Conservation (phyloP, 257 asterid genomes). For the Pogostemon cablin region DNA sequence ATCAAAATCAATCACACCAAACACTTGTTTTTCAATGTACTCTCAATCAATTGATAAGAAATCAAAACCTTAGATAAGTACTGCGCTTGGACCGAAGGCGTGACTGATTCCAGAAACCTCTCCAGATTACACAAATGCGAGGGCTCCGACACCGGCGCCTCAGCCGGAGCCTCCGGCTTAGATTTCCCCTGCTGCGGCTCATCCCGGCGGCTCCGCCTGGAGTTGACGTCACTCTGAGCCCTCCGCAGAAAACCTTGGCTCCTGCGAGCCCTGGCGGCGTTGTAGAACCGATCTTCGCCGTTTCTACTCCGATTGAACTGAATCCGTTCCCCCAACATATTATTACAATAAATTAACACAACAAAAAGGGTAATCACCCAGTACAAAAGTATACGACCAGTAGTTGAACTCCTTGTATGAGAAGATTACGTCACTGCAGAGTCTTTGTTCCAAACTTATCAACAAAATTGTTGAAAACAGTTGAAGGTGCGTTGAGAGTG, state of each 20-base stretch:
- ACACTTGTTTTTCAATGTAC: constrained; percentile 9
- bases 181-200: constrained; percentile 40
- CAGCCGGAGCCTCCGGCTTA: constrained; percentile 22
- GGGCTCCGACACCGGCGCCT: constrained; percentile 25
- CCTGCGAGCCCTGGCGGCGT: constrained; percentile 67
- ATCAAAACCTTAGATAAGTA: constrained; percentile 61
- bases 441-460: background rate
- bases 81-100: constrained; percentile 70
- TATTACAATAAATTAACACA: constrained; percentile 18
- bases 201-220: constrained; percentile 45
- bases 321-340: constrained; percentile 78
- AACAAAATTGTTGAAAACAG: background rate
- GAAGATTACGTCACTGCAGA: background rate
- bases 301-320: constrained; percentile 66
- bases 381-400: background rate
- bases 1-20: background rate
- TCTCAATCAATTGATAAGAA: constrained; percentile 24
- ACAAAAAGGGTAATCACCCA: constrained; percentile 31
- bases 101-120: constrained; percentile 62
- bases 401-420: no score
- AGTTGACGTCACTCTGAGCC: constrained; percentile 60
- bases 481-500: constrained; percentile 8
- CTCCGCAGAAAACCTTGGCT: constrained; percentile 52
- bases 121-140: constrained; percentile 57
- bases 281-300: constrained; percentile 72